Evolutionary conservation across 768 basidiomycete species (phyloP).

Genomic region (Baorangia bicolor): DNA sequence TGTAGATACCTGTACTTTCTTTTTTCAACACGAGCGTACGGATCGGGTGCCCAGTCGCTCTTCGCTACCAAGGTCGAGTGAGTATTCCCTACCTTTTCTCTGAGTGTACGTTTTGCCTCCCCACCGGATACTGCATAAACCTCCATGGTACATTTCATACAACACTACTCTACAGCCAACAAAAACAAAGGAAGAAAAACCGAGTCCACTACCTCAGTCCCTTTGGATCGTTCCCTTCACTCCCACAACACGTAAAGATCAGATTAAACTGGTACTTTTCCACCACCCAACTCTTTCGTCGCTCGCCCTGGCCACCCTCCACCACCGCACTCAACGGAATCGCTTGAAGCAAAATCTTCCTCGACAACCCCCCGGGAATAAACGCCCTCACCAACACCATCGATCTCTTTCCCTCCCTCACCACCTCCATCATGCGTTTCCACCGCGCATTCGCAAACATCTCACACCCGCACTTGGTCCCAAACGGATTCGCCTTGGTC

Average conservation of each 20-base stretch:
- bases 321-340: slow-evolving; percentile 23
- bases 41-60: neutral
- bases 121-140: neutral
- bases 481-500: slow-evolving; percentile 23
- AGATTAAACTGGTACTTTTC: slow-evolving; percentile 21
- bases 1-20: neutral
- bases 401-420: slow-evolving; percentile 10
- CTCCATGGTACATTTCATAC: neutral
- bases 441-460: slow-evolving; percentile 22
- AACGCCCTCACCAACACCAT: slow-evolving; percentile 28
- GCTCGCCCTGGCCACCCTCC: neutral
- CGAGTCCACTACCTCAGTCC: neutral
- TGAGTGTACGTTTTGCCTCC: neutral
- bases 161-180: neutral
- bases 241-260: slow-evolving; percentile 27
- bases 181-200: too few species aligned
- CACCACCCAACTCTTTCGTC: neutral
- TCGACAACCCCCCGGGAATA: slow-evolving; percentile 26
- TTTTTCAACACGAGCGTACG: neutral
- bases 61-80: neutral
- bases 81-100: neutral
- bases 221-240: neutral
- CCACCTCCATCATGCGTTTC: slow-evolving; percentile 22
- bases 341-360: slow-evolving; percentile 28
- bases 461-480: slow-evolving; percentile 26